These are phyloP conservation scores for Annulohypoxylon moriforme DNA, from an alignment of 495 filamentous ascomycete genomes.

Conservation along the genomic window DNA sequence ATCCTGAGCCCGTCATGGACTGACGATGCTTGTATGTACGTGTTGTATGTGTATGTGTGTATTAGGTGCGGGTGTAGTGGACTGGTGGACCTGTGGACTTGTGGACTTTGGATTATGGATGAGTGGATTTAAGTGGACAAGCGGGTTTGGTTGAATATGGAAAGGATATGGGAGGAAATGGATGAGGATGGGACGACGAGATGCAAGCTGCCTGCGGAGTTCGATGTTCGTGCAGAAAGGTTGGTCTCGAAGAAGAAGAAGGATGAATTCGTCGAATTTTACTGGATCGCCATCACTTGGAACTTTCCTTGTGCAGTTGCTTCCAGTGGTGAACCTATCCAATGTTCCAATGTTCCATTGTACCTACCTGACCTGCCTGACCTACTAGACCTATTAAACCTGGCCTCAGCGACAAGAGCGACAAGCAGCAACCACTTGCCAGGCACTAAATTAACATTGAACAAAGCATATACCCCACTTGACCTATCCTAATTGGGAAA, in stretches of 20 bases:
- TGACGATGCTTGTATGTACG: constrained; percentile 25
- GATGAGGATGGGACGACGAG: constrained; percentile 11
- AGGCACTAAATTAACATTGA: constrained; percentile 25
- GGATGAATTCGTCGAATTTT: constrained; percentile 22
- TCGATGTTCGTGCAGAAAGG: constrained; percentile 38
- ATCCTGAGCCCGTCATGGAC: constrained; percentile 37
- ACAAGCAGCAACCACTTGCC: background rate
- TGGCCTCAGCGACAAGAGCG: constrained; percentile 4
- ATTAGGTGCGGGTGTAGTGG: constrained; percentile 25
- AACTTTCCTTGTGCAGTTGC: constrained; percentile 7
- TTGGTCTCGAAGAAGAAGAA: constrained; percentile 26
- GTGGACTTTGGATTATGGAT: background rate
- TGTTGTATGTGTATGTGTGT: constrained; percentile 11
- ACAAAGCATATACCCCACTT: constrained; percentile 31
- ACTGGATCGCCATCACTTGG: constrained; percentile 14
- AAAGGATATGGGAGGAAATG: constrained; percentile 17
- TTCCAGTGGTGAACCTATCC: background rate
- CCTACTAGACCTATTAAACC: constrained; percentile 17
- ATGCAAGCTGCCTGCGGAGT: constrained; percentile 32
- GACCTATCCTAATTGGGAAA: constrained; percentile 36
- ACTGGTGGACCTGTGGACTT: background rate
- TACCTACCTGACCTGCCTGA: constrained; percentile 17
- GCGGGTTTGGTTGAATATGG: constrained; percentile 21
- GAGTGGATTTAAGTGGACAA: constrained; percentile 26
- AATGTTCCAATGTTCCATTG: background rate